Conservation (phyloP, 208 protist genomes). For the Angomonas desouzai region DNA sequence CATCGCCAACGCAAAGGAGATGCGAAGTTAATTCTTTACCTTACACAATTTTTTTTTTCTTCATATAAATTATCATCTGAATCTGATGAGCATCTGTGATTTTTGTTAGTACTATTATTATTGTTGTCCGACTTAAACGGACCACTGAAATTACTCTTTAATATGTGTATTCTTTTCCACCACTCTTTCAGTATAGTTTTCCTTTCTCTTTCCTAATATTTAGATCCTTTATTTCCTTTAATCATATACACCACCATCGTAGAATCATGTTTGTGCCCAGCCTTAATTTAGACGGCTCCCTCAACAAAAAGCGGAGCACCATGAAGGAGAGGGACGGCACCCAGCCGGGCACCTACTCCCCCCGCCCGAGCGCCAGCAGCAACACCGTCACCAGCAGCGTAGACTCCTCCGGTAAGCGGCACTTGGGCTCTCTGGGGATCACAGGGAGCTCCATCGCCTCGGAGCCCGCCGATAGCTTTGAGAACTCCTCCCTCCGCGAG, state of each 20-base stretch:
- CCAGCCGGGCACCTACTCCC: constrained; percentile 44
- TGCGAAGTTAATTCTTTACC: constrained; percentile 49
- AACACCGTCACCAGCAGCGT: not conserved
- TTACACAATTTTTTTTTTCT: constrained; percentile 10
- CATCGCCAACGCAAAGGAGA: constrained; percentile 80
- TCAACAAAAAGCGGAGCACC: constrained; percentile 38
- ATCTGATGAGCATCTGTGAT: too few relatives aligned
- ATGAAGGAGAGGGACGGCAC: constrained; percentile 41
- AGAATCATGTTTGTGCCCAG: constrained; percentile 37
- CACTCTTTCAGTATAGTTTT: too few relatives aligned
- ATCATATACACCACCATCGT: too few relatives aligned
- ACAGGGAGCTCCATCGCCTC: not conserved
- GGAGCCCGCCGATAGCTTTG: not conserved
- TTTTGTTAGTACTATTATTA: constrained; percentile 1
- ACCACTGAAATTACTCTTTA: too few relatives aligned
- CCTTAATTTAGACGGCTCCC: constrained; percentile 48
- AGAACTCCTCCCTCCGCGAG: constrained; percentile 13
- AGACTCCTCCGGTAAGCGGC: constrained; percentile 6
- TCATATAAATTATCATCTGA: too few relatives aligned
- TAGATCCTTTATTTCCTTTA: not conserved
- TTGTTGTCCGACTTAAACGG: constrained; percentile 10
- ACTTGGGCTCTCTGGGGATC: not conserved
- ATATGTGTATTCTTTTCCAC: too few relatives aligned
- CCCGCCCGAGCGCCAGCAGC: constrained; percentile 15
- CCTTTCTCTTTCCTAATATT: constrained; percentile 18